Conservation (phyloP, 2,329 filamentous ascomycete genomes). For the Amauroascus verrucosus region DNA sequence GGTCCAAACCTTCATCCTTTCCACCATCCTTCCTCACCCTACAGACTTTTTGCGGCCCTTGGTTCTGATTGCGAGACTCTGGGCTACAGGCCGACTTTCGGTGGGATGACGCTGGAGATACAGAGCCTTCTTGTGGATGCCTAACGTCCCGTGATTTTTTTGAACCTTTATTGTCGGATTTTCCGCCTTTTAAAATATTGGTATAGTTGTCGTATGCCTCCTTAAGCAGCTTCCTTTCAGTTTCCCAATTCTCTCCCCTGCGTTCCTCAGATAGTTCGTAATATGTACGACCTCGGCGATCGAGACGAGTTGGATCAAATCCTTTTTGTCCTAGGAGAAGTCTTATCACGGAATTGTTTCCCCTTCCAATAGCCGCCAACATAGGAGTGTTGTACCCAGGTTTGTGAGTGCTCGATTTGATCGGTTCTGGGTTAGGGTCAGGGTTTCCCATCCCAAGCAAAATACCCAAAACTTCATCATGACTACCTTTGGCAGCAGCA, state of each 20-base stretch:
- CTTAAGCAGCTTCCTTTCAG: constrained; percentile 73
- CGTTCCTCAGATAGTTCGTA: constrained; percentile 75
- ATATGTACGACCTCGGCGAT: constrained; percentile 69
- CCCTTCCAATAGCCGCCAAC: constrained; percentile 82
- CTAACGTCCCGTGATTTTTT: constrained; percentile 32
- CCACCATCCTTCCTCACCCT: constrained; percentile 18
- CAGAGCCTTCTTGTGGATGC: constrained; percentile 27
- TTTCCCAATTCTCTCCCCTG: constrained; percentile 78
- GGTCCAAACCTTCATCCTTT: constrained; percentile 19
- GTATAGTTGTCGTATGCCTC: constrained; percentile 41
- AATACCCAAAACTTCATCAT: constrained; percentile 76
- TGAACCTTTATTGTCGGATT: constrained; percentile 29
- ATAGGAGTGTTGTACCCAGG: constrained; percentile 80
- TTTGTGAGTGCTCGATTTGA: constrained; percentile 43
- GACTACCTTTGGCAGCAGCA: constrained; percentile 81
- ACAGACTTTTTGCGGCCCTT: constrained; percentile 18
- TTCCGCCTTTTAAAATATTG: constrained; percentile 23
- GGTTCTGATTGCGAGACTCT: constrained; percentile 20
- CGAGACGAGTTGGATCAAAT: constrained; percentile 70
- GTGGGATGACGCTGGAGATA: constrained; percentile 29
- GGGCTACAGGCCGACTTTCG: constrained; percentile 28
- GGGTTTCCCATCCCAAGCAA: constrained; percentile 57
- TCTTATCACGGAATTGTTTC: constrained; percentile 73
- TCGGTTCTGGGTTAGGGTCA: constrained; percentile 58
- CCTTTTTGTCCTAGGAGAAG: constrained; percentile 64